Conservation (phyloP, 202 grass and related monocot genomes). For the Panicum hallii region DNA sequence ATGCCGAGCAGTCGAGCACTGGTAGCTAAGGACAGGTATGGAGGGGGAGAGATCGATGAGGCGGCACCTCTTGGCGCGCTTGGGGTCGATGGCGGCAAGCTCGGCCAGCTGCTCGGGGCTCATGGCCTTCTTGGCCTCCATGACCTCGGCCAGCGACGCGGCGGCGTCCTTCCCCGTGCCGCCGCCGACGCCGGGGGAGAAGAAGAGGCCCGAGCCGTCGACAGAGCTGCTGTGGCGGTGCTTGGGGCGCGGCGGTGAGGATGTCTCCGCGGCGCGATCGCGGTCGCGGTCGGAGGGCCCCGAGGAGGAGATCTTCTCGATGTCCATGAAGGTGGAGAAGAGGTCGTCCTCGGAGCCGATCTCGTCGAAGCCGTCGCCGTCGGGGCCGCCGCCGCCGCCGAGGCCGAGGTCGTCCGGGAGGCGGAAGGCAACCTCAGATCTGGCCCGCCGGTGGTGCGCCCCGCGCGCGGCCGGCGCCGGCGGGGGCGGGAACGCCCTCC, state of each 20-base stretch:
- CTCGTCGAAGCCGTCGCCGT: constrained; percentile 74
- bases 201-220: constrained; percentile 81
- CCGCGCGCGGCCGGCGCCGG: constrained; percentile 52
- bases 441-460: constrained; percentile 83
- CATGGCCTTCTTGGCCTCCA: constrained; percentile 99
- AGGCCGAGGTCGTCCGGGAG: constrained; percentile 81
- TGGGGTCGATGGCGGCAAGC: constrained; percentile 85
- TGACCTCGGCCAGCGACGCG: constrained; percentile 63
- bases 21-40: neutral
- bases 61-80: constrained; percentile 89
- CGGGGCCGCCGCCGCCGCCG: constrained; percentile 41
- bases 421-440: constrained; percentile 96
- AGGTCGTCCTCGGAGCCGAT: constrained; percentile 98
- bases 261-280: constrained; percentile 79
- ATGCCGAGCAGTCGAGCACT: neutral
- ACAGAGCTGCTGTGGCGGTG: constrained; percentile 95
- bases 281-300: constrained; percentile 56
- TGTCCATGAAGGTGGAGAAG: constrained; percentile 98
- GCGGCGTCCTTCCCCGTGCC: constrained; percentile 47
- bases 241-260: constrained; percentile 66
- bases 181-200: constrained; percentile 46
- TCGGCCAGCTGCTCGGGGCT: constrained; percentile 87
- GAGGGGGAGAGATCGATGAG: constrained; percentile 17
- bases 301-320: constrained; percentile 87
- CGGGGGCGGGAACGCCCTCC: constrained; percentile 45